Conservation (phyloP, 805 yeast species). For the Ogataea wickerhamii region DNA sequence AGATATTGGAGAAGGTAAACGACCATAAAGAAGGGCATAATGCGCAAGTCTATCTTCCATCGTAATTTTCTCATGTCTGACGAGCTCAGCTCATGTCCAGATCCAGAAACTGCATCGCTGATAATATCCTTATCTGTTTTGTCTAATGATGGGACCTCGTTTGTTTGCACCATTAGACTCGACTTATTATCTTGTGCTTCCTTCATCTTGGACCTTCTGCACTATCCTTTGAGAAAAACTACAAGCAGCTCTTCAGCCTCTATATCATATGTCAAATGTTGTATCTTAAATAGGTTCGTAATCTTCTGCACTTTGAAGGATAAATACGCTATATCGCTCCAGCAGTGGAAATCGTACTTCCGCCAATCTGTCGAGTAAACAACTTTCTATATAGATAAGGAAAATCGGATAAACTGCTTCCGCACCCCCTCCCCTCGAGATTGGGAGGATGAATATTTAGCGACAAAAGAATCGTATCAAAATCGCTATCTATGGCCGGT, state of each 20-base stretch:
- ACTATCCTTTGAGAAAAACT: neutral
- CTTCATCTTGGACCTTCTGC: neutral
- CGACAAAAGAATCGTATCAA: no score
- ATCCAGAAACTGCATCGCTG: neutral
- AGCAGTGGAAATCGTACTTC: neutral
- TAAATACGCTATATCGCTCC: no score
- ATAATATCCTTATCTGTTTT: neutral
- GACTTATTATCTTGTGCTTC: neutral
- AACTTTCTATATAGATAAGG: neutral
- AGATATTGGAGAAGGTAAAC: slow-evolving; percentile 33
- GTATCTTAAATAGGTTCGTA: no score
- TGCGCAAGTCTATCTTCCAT: slow-evolving; percentile 46
- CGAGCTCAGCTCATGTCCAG: neutral
- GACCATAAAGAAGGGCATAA: slow-evolving; percentile 47
- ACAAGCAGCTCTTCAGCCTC: neutral
- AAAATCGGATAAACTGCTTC: slow-evolving; percentile 1
- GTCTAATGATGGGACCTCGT: neutral
- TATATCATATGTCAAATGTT: neutral
- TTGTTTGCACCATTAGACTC: neutral
- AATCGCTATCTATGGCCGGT: no score
- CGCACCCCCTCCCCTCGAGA: no score
- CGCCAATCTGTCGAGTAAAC: neutral
- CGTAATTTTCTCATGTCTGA: slow-evolving; percentile 1
- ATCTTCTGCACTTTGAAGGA: no score
- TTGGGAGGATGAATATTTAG: no score